These are phyloP conservation scores for Cystoderma amianthinum DNA, from an alignment of 768 basidiomycete species.

Conservation along the genomic window DNA sequence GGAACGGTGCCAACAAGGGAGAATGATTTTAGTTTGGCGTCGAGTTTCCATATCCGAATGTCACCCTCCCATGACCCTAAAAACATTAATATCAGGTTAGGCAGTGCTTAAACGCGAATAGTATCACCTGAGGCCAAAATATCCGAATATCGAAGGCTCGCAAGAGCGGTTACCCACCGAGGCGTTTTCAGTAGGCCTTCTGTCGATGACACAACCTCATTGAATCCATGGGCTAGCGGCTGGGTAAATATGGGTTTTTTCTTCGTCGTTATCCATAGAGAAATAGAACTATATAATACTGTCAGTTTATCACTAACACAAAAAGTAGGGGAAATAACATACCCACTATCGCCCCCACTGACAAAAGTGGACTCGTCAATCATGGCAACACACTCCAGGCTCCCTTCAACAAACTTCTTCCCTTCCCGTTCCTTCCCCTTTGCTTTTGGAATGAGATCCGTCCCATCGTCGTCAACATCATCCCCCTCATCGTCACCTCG, in stretches of 20 bases:
- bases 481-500: conserved; percentile 53
- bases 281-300: conserved; percentile 63
- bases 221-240: conserved; percentile 81
- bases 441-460: conserved; percentile 13
- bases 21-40: conserved; percentile 74
- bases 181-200: conserved; percentile 74
- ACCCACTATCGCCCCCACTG: conserved; percentile 96
- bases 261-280: conserved; percentile 85
- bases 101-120: not conserved
- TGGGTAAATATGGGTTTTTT: conserved; percentile 93
- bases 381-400: conserved; percentile 90
- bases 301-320: not conserved
- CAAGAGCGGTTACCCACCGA: conserved; percentile 87
- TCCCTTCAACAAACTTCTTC: conserved; percentile 77
- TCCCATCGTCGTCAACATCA: conserved; percentile 19
- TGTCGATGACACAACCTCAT: conserved; percentile 61
- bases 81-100: no score
- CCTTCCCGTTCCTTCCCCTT: conserved; percentile 27
- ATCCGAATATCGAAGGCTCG: conserved; percentile 82
- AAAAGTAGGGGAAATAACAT: conserved; percentile 19
- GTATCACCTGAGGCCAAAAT: conserved; percentile 76
- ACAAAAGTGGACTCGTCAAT: conserved; percentile 91
- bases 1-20: conserved; percentile 54
- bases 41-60: conserved; percentile 89
- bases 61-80: conserved; percentile 91